A percentile compares a stretch with the other conserved stretches of the same genome.
Evolutionary conservation across 1,284 basidiomycete genomes (phyloP).

Genomic region (Cryptococcus floricola): DNA sequence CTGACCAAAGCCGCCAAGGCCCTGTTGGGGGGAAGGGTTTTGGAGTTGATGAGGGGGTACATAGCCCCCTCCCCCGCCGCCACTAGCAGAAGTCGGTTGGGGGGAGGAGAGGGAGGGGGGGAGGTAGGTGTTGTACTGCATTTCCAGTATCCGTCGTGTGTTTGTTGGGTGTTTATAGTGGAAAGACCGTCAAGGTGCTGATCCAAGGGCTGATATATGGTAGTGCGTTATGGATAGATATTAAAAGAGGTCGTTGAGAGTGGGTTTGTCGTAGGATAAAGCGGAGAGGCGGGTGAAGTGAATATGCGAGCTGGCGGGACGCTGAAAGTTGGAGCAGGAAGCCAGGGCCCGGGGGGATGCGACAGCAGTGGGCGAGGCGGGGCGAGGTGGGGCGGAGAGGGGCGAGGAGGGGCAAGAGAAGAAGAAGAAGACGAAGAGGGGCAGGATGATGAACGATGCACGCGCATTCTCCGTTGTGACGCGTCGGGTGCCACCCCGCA

Average conservation of each 20-base stretch:
- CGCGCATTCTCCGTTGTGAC: background rate
- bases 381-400: slow-evolving; percentile 3
- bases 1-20: background rate
- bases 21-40: background rate
- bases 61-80: background rate
- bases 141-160: background rate
- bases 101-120: slow-evolving; percentile 11
- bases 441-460: background rate
- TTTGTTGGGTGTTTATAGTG: background rate
- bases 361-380: background rate
- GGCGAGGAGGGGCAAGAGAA: background rate
- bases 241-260: too few relatives aligned
- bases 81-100: background rate
- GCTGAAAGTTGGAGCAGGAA: background rate
- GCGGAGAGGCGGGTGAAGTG: background rate
- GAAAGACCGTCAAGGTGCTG: background rate
- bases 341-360: background rate
- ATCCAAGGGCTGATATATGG: background rate
- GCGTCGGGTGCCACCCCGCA: background rate
- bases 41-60: background rate
- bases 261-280: background rate
- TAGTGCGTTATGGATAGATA: too few relatives aligned
- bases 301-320: background rate
- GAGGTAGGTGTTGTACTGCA: slow-evolving; percentile 22
- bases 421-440: slow-evolving; percentile 1